Percentiles rank a stretch among this genome's conserved stretches.
These are phyloP conservation scores for Cordyceps tenuipes DNA, from an alignment of 2,329 filamentous ascomycete genomes.

Conservation along the genomic window DNA sequence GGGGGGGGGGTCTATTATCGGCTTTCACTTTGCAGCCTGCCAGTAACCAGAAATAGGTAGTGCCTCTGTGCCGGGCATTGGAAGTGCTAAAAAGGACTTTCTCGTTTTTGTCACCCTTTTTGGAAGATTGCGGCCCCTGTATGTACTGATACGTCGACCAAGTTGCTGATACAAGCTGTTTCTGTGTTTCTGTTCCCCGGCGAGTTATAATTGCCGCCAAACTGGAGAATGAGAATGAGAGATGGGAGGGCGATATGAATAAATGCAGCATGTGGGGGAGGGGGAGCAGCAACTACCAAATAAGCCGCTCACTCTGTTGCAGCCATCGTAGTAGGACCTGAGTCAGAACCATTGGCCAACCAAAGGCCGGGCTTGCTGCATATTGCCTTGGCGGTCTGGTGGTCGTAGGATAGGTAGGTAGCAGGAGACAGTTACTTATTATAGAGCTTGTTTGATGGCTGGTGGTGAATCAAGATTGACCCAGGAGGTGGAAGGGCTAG, in stretches of 20 bases:
- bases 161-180: not conserved
- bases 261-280: not conserved
- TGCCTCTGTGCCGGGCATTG: not conserved
- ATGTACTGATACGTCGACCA: too few relatives aligned
- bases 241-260: too few relatives aligned
- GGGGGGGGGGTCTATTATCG: not conserved
- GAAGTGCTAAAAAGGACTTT: not conserved
- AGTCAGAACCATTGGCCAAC: too few relatives aligned
- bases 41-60: not conserved
- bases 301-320: not conserved
- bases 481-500: not conserved
- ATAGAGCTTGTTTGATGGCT: not conserved
- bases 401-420: too few relatives aligned
- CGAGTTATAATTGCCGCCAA: not conserved
- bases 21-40: not conserved
- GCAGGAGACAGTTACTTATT: too few relatives aligned
- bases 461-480: not conserved
- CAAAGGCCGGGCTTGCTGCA: too few relatives aligned
- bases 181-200: not conserved
- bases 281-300: not conserved
- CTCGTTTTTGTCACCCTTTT: conserved; percentile 3
- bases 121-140: not conserved
- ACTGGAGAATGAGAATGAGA: not conserved
- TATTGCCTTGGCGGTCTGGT: too few relatives aligned
- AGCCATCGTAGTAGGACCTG: too few relatives aligned